Evolutionary conservation across 305 asterid genomes (phyloP).

Genomic region (Fraxinus ornus): DNA sequence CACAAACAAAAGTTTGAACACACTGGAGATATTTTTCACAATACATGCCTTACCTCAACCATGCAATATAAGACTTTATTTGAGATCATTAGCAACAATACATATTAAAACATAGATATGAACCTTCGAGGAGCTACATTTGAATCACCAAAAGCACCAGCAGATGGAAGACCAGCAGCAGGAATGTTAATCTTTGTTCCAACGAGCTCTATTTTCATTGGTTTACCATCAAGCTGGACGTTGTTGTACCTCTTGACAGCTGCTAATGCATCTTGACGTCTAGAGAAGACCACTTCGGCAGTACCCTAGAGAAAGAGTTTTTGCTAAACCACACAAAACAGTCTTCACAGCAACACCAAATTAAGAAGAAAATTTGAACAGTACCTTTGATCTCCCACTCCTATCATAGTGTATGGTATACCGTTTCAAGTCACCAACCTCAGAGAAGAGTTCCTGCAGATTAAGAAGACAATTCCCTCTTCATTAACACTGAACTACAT

Average conservation of each 20-base stretch:
- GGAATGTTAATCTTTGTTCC: conserved; percentile 54
- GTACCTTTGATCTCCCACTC: conserved; percentile 81
- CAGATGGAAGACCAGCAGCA: conserved; percentile 29
- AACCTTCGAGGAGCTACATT: conserved; percentile 46
- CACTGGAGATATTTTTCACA: not conserved
- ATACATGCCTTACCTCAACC: not conserved
- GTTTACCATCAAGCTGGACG: conserved; percentile 95
- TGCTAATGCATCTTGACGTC: conserved; percentile 80
- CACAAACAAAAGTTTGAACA: not conserved
- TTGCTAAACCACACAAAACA: conserved; percentile 34
- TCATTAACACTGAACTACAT: not conserved
- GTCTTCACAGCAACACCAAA: conserved; percentile 29
- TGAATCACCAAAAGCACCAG: conserved; percentile 39
- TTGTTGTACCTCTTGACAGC: conserved; percentile 86
- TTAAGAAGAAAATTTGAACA: conserved; percentile 20
- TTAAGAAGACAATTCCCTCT: not conserved
- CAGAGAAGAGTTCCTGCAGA: conserved; percentile 56
- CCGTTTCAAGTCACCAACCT: conserved; percentile 58
- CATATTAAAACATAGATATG: conserved; percentile 11
- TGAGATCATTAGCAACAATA: not conserved
- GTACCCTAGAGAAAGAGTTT: conserved; percentile 60
- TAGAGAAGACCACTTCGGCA: conserved; percentile 84
- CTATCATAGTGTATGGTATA: conserved; percentile 52
- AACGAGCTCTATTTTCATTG: conserved; percentile 85
- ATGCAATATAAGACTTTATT: not conserved